Percentiles rank a stretch among this genome's conserved stretches.
These are phyloP conservation scores for Neofusicoccum umdonicola DNA, from an alignment of 2,329 filamentous ascomycete species.

Conservation along the genomic window DNA sequence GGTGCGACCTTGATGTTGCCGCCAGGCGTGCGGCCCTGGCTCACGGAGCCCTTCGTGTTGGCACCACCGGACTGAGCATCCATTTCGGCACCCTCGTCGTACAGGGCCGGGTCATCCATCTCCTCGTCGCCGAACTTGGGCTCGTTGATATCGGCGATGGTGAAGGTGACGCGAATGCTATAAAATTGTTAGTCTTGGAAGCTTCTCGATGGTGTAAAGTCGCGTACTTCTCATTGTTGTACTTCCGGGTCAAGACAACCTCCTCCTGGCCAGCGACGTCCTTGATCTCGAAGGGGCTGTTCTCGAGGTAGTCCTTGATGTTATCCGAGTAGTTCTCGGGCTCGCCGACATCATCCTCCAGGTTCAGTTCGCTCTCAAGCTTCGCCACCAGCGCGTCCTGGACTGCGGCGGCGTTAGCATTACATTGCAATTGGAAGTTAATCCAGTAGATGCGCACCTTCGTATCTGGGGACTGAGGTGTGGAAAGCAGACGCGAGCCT, in stretches of 20 bases:
- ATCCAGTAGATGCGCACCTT: conserved; percentile 21
- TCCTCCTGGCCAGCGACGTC: conserved; percentile 85
- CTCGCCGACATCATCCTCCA: conserved; percentile 38
- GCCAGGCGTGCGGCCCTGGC: conserved; percentile 50
- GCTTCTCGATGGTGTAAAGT: not conserved
- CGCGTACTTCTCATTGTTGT: conserved; percentile 81
- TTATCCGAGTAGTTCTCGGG: conserved; percentile 69
- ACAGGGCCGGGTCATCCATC: conserved; percentile 55
- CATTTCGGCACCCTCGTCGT: conserved; percentile 52
- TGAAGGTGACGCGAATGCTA: conserved; percentile 78
- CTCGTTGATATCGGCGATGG: conserved; percentile 74
- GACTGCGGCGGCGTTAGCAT: conserved; percentile 21
- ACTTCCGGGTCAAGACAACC: conserved; percentile 77
- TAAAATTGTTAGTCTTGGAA: conserved; percentile 3
- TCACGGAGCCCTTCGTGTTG: conserved; percentile 56
- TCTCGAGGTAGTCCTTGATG: conserved; percentile 85
- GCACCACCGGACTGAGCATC: conserved; percentile 55
- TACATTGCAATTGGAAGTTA: not conserved
- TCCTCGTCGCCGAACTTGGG: conserved; percentile 47
- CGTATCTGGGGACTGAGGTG: conserved; percentile 39
- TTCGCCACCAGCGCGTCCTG: conserved; percentile 83
- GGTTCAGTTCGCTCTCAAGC: conserved; percentile 76
- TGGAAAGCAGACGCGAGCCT: conserved; percentile 43
- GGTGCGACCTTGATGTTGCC: conserved; percentile 55
- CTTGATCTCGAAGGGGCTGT: conserved; percentile 74